Percentiles rank a stretch among this genome's conserved stretches.
These are phyloP conservation scores for Xylaria sp. DNA, from an alignment of 2,329 filamentous ascomycete genomes.

Conservation along the genomic window DNA sequence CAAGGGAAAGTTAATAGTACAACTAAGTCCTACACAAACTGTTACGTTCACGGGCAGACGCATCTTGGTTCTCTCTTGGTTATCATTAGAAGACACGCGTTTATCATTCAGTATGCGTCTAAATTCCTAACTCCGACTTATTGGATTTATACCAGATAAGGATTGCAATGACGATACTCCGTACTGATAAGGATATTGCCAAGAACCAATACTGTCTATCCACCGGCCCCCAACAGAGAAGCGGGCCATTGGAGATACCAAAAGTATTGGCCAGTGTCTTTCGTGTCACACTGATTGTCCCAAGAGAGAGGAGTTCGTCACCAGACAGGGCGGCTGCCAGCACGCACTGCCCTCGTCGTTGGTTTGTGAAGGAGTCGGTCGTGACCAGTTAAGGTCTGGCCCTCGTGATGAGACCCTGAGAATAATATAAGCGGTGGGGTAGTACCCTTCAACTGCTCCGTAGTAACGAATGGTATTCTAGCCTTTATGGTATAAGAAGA, in stretches of 20 bases:
- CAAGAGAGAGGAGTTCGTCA: conserved; percentile 25
- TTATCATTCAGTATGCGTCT: background rate
- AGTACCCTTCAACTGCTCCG: conserved; percentile 14
- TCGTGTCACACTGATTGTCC: conserved; percentile 18
- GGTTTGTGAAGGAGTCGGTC: conserved; percentile 5
- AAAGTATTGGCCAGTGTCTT: conserved; percentile 10
- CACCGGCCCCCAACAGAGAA: conserved; percentile 8
- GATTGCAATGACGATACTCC: background rate
- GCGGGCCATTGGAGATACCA: conserved; percentile 21
- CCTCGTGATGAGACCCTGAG: conserved; percentile 33
- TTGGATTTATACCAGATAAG: conserved; percentile 3
- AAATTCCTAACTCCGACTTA: conserved; percentile 5
- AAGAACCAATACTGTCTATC: conserved; percentile 1
- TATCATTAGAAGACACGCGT: background rate
- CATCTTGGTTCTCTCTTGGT: background rate
- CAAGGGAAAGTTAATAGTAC: background rate
- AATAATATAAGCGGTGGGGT: conserved; percentile 25
- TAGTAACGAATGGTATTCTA: conserved; percentile 3
- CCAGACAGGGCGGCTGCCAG: conserved; percentile 32
- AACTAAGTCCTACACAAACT: background rate
- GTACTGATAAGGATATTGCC: background rate
- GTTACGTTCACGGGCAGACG: background rate
- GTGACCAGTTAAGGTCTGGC: conserved; percentile 24
- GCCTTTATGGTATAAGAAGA: conserved; percentile 2
- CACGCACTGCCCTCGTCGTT: conserved; percentile 27